Evolutionary conservation across 202 grass and related monocot species (phyloP).

Genomic region (Schoenoplectus tabernaemontani): DNA sequence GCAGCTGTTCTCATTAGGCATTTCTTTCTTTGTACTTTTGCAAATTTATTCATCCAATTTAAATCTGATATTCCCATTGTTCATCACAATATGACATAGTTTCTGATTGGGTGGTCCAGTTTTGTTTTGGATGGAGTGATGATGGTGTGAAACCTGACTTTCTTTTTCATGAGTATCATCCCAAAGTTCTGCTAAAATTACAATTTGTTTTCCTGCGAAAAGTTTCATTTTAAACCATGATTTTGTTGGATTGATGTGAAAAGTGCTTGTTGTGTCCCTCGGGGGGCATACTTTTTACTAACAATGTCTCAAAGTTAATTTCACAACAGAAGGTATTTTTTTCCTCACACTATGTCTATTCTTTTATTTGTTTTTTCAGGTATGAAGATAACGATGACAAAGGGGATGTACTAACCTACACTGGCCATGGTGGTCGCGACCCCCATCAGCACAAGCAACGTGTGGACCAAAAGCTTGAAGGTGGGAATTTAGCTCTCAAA

Average conservation of each 20-base stretch:
- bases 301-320: not conserved
- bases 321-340: not conserved
- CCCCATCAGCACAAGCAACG: conserved; percentile 63
- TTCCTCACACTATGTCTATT: not conserved
- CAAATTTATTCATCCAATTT: not conserved
- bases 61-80: not conserved
- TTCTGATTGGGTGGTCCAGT: not conserved
- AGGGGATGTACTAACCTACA: conserved; percentile 85
- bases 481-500: conserved; percentile 89
- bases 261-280: not conserved
- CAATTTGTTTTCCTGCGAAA: not conserved
- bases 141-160: not conserved
- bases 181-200: not conserved
- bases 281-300: not conserved
- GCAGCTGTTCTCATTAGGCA: not conserved
- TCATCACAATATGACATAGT: not conserved
- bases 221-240: not conserved
- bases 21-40: not conserved
- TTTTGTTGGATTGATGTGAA: not conserved
- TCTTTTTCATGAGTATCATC: too few relatives aligned
- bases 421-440: conserved; percentile 81
- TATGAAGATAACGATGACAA: conserved; percentile 95
- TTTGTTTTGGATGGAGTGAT: not conserved
- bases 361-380: not conserved
- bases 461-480: conserved; percentile 74